phyloP scores from a whole-genome alignment of 441 rosid genomes.

The Aquilaria agallochum region DNA sequence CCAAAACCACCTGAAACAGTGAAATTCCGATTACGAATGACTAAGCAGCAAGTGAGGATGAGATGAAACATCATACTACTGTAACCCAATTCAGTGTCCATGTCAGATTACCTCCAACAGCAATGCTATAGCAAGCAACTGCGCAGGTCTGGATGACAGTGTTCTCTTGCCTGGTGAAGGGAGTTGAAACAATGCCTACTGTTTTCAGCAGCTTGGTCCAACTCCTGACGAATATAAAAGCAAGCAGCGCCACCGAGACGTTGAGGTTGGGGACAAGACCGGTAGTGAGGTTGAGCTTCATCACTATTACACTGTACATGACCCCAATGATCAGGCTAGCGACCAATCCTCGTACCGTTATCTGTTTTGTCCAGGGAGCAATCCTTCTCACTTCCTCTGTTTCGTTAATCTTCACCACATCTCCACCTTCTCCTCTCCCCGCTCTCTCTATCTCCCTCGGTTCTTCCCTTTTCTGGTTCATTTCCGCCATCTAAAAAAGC shows the following conservation, averaged over 20 bases:
- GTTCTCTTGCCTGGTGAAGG: conserved; percentile 88
- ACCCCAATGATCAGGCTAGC: conserved; percentile 65
- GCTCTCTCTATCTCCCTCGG: conserved; percentile 31
- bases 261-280: conserved; percentile 93
- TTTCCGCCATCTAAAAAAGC: too few species aligned
- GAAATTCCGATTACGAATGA: neutral
- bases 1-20: conserved; percentile 80
- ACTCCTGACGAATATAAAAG: conserved; percentile 59
- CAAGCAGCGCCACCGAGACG: conserved; percentile 87
- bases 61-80: neutral
- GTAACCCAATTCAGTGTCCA: too few species aligned
- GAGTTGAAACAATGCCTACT: conserved; percentile 57
- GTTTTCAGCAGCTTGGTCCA: conserved; percentile 77
- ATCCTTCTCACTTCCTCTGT: conserved; percentile 40
- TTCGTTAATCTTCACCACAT: conserved; percentile 20
- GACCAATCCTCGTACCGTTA: conserved; percentile 65
- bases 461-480: conserved; percentile 23
- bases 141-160: conserved; percentile 89
- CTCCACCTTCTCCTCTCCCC: conserved; percentile 25
- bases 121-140: conserved; percentile 86
- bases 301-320: conserved; percentile 79
- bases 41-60: neutral
- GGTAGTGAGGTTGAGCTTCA: conserved; percentile 86
- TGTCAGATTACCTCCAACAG: conserved; percentile 59
- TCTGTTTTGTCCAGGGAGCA: conserved; percentile 77